Base-by-base conservation (phyloP, 139 green algal species). In the Chlorella vulgaris region DNA sequence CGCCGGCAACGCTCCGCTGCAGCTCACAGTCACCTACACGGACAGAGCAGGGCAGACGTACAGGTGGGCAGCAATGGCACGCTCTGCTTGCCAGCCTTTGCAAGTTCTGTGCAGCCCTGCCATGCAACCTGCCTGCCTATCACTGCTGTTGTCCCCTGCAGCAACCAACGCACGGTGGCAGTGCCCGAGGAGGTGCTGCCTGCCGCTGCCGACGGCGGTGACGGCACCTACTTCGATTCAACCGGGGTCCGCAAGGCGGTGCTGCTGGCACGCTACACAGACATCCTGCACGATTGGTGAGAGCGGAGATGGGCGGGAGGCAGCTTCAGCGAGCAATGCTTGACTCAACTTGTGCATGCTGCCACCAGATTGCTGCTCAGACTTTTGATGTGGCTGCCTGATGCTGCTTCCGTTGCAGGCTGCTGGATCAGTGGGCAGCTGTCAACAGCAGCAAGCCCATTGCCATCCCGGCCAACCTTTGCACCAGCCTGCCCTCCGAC, bases 181-280 rank as follows among this genome's bases (percentile, higher is more conserved):
- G 13, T 82, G 33, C 63, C 76, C 0, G 1, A 28, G 6, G 21
- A 75, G 36, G 73, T 28, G 6, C 29, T 38, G 28, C 15, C 35
- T n/a, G 43, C 62, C 29, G 3, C 55, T 3, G 2, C 3, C n/a
- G 76, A 7, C n/a, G 33, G 40, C 13, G 60, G 26, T 33, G 5
- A 36, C 21, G 61, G 38, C 19, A 22, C 22, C 55, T 81, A 38
- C 36, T 86, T 53, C 31, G 31, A 69, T n/a, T 87, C 83, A 13
- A 53, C 2, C 24, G 83, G 83, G 19, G 83, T 83, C 26, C 6
- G 35, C 21, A 86, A 87, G 69, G 83, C 83, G 18, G 80, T 87
- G 10, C 67, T 87, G 76, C 80, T 87, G 67, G 83, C 83, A 1
- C 76, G 78, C 66, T 87, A 87, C 42, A 76, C 69, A 7, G 83